phyloP scores from a whole-genome alignment of 1,139 yeast species.

The Fermentozyma sake region DNA sequence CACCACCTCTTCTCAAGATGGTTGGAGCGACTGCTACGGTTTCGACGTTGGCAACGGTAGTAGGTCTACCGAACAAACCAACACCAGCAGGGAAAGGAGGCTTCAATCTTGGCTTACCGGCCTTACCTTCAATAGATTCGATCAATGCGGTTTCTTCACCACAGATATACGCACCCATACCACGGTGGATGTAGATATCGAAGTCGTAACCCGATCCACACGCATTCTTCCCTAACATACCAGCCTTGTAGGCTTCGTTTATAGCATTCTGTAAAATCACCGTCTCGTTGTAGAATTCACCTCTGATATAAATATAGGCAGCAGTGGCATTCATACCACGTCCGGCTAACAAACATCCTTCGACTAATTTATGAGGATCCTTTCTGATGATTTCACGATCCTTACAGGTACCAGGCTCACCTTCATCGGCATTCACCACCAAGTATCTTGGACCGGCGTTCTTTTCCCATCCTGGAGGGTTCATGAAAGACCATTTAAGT shows the following conservation, averaged over 20 bases:
- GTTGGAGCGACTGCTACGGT: constrained; percentile 88
- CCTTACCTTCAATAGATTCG: constrained; percentile 85
- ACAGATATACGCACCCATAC: constrained; percentile 89
- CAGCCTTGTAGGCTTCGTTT: constrained; percentile 80
- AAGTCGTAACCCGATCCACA: constrained; percentile 84
- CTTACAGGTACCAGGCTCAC: constrained; percentile 91
- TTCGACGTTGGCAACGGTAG: constrained; percentile 86
- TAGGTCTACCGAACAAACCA: constrained; percentile 85
- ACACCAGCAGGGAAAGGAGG: constrained; percentile 95
- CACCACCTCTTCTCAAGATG: constrained; percentile 82
- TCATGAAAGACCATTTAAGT: constrained; percentile 88
- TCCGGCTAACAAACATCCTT: constrained; percentile 83
- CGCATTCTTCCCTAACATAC: constrained; percentile 75
- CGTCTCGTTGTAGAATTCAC: constrained; percentile 82
- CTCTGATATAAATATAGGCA: constrained; percentile 84
- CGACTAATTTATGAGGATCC: constrained; percentile 86
- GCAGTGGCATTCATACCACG: constrained; percentile 93
- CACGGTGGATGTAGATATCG: constrained; percentile 79
- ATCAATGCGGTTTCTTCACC: constrained; percentile 89
- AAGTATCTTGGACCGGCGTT: constrained; percentile 80
- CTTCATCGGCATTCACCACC: constrained; percentile 89
- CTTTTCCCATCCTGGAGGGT: constrained; percentile 93
- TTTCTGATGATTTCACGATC: constrained; percentile 86
- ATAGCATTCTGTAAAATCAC: constrained; percentile 69
- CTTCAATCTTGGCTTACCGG: constrained; percentile 88